A percentile compares a stretch with the other conserved stretches of the same genome.
phyloP scores from a whole-genome alignment of 495 filamentous ascomycete species.

The Cladorrhinum samala region DNA sequence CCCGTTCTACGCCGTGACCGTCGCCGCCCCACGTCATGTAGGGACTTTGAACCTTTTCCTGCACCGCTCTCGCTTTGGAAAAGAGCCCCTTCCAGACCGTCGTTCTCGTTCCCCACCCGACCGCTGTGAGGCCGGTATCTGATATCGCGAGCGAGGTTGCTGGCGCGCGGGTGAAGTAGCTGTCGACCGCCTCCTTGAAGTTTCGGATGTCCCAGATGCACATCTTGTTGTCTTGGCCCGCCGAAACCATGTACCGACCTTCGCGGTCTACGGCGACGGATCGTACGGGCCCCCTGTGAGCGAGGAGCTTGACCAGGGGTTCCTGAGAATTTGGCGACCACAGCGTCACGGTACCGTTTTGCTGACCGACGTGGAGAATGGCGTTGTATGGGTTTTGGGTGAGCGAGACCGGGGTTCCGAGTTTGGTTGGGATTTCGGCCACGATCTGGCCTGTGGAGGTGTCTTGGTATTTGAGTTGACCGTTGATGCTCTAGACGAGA shows the following conservation, averaged over 20 bases:
- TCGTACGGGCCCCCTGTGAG: constrained; percentile 90
- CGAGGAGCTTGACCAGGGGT: constrained; percentile 85
- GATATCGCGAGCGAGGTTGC: constrained; percentile 82
- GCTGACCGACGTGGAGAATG: constrained; percentile 83
- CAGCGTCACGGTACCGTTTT: constrained; percentile 87
- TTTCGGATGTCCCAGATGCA: constrained; percentile 93
- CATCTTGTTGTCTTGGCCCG: constrained; percentile 88
- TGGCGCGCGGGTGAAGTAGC: constrained; percentile 79
- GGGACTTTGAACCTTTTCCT: constrained; percentile 75
- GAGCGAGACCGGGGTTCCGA: constrained; percentile 78
- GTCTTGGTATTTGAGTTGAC: constrained; percentile 89
- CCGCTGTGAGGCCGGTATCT: constrained; percentile 77
- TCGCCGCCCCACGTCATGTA: constrained; percentile 94
- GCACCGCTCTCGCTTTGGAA: constrained; percentile 55
- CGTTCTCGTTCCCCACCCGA: constrained; percentile 86
- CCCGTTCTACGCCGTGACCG: constrained; percentile 69
- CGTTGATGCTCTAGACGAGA: constrained; percentile 79
- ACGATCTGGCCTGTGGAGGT: constrained; percentile 86
- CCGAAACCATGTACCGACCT: constrained; percentile 92
- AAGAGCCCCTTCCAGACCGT: constrained; percentile 89
- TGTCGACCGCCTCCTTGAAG: constrained; percentile 78
- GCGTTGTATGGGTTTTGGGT: constrained; percentile 87
- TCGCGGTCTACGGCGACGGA: constrained; percentile 78
- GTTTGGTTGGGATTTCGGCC: constrained; percentile 71
- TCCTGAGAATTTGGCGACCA: constrained; percentile 92